A percentile compares a stretch with the other conserved stretches of the same genome.
Conservation (phyloP, 495 filamentous ascomycete species). For the Annulohypoxylon nitens region DNA sequence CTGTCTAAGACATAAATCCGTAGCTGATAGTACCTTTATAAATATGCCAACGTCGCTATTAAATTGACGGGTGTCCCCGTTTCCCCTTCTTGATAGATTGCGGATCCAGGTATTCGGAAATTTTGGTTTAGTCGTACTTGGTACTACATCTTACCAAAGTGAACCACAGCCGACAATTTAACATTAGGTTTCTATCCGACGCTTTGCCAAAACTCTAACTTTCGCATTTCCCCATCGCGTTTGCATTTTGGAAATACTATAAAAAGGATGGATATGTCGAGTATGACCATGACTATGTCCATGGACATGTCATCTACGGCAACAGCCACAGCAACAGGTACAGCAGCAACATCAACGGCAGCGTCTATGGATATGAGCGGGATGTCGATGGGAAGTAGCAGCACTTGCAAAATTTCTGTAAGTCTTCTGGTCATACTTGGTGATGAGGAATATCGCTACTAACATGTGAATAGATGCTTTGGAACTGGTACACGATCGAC, state of each 20-base stretch:
- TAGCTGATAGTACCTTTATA: slow-evolving; percentile 1
- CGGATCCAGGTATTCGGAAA: slow-evolving; percentile 27
- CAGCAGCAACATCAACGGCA: slow-evolving; percentile 15
- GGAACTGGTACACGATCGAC: slow-evolving; percentile 77
- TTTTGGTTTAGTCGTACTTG: neutral
- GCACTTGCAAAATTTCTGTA: slow-evolving; percentile 35
- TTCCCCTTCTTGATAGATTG: slow-evolving; percentile 10
- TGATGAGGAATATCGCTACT: neutral
- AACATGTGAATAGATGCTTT: slow-evolving; percentile 67
- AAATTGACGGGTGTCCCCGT: slow-evolving; percentile 6
- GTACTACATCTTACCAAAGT: neutral
- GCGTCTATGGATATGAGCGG: slow-evolving; percentile 31
- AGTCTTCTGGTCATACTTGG: neutral
- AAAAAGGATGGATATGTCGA: slow-evolving; percentile 27
- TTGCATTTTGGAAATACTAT: neutral
- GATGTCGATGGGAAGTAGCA: slow-evolving; percentile 5
- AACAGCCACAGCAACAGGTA: slow-evolving; percentile 1
- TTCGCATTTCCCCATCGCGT: slow-evolving; percentile 12
- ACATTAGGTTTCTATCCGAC: slow-evolving; percentile 8
- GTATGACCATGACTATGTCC: slow-evolving; percentile 16
- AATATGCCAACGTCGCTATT: slow-evolving; percentile 13
- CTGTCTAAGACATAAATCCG: neutral
- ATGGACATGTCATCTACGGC: slow-evolving; percentile 10
- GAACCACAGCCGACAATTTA: neutral
- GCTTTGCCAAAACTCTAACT: slow-evolving; percentile 1